Evolutionary conservation across 2,329 filamentous ascomycete genomes (phyloP).

Genomic region (Aspergillus floridensis): DNA sequence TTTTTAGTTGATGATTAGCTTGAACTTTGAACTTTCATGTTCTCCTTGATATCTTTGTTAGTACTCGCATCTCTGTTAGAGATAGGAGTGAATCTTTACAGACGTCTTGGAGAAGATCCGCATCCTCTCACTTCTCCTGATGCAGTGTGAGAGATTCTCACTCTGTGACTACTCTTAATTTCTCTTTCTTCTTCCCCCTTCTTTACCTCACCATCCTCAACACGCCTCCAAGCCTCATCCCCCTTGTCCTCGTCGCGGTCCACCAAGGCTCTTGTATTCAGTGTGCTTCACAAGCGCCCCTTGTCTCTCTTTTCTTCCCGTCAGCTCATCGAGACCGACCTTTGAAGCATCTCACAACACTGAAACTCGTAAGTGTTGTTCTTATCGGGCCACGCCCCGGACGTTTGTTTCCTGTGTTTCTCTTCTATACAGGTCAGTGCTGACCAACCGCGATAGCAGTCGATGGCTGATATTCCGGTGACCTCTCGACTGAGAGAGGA

Average conservation of each 20-base stretch:
- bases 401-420: background rate
- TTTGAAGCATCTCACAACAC: background rate
- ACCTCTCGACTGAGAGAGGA: background rate
- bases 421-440: background rate
- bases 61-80: background rate
- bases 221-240: background rate
- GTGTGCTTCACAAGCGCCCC: background rate
- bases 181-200: background rate
- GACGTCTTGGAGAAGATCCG: background rate
- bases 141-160: background rate
- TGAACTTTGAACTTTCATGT: no score
- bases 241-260: background rate
- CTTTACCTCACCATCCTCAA: background rate
- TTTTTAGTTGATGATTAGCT: no score
- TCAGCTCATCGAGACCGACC: background rate
- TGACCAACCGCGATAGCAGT: background rate
- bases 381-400: background rate
- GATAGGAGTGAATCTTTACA: background rate
- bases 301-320: background rate
- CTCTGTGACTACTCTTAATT: no score
- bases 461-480: background rate
- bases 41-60: background rate
- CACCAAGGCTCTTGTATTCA: background rate
- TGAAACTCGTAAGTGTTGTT: background rate
- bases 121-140: background rate